These are phyloP conservation scores for Alternaria sp. DNA, from an alignment of 2,329 filamentous ascomycete genomes.

Conservation along the genomic window DNA sequence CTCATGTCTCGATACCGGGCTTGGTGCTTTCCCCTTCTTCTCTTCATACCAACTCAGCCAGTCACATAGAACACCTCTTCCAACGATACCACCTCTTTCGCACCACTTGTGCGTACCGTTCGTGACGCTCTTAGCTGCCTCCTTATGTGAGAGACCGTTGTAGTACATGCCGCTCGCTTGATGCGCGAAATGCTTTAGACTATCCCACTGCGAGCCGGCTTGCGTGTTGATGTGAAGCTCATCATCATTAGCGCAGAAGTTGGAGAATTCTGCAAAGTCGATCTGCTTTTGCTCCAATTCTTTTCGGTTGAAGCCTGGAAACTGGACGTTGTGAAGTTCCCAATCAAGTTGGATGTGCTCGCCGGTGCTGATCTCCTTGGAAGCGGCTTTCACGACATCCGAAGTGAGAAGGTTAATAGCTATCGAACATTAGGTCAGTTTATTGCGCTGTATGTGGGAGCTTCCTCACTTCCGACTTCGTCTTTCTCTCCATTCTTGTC, in stretches of 20 bases:
- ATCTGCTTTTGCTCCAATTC: slow-evolving; percentile 62
- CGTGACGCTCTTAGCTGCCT: slow-evolving; percentile 30
- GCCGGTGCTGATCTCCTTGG: slow-evolving; percentile 62
- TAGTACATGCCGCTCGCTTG: slow-evolving; percentile 41
- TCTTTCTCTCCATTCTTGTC: slow-evolving; percentile 55
- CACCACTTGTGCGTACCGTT: slow-evolving; percentile 51
- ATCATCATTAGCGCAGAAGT: slow-evolving; percentile 43
- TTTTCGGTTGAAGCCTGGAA: slow-evolving; percentile 63
- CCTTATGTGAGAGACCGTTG: slow-evolving; percentile 43
- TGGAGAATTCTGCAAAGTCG: slow-evolving; percentile 49
- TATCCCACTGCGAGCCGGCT: slow-evolving; percentile 49
- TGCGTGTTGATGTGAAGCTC: slow-evolving; percentile 47
- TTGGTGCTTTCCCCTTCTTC: slow-evolving; percentile 39
- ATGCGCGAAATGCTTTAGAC: slow-evolving; percentile 48
- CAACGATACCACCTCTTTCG: slow-evolving; percentile 48
- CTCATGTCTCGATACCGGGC: slow-evolving; percentile 39
- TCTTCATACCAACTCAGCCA: slow-evolving; percentile 46
- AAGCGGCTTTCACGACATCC: slow-evolving; percentile 60
- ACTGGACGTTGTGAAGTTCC: slow-evolving; percentile 65
- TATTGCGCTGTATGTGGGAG: neutral
- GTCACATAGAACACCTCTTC: slow-evolving; percentile 45
- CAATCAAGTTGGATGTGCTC: slow-evolving; percentile 63
- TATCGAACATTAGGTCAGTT: slow-evolving; percentile 33
- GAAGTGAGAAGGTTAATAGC: slow-evolving; percentile 58
- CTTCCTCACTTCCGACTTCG: slow-evolving; percentile 60